These are phyloP conservation scores for Colletotrichum navitas DNA, from an alignment of 2,329 filamentous ascomycete species.

Conservation along the genomic window DNA sequence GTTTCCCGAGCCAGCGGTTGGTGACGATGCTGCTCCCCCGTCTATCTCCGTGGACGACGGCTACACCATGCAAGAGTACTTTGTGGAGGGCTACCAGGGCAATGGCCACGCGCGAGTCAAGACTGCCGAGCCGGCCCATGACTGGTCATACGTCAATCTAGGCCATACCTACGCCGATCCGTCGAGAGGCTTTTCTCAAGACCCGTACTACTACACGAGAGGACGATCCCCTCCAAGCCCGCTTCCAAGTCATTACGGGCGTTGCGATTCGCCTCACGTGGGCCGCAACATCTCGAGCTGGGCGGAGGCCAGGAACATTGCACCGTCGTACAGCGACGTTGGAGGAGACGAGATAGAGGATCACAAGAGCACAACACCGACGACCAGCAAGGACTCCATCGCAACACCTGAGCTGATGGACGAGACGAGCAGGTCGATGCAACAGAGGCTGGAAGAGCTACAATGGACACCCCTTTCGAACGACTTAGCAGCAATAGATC, in stretches of 20 bases:
- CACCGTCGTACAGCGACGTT: constrained; percentile 55
- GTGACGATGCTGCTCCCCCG: constrained; percentile 44
- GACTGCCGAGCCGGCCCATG: constrained; percentile 56
- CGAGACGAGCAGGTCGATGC: constrained; percentile 26
- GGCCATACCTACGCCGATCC: constrained; percentile 54
- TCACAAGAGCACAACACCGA: constrained; percentile 39
- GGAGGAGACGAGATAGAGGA: constrained; percentile 44
- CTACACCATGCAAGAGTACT: constrained; percentile 55
- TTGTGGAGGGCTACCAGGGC: constrained; percentile 52
- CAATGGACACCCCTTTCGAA: constrained; percentile 39
- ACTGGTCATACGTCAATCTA: constrained; percentile 58
- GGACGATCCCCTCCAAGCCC: constrained; percentile 68
- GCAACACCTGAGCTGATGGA: constrained; percentile 30
- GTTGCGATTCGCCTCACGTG: constrained; percentile 49
- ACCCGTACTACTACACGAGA: constrained; percentile 61
- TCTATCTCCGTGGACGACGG: constrained; percentile 58
- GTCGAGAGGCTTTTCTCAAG: constrained; percentile 53
- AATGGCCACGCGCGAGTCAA: constrained; percentile 54
- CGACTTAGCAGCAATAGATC: constrained; percentile 5
- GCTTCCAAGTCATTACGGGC: constrained; percentile 58
- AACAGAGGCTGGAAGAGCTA: constrained; percentile 36
- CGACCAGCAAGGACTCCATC: constrained; percentile 36
- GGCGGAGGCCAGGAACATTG: constrained; percentile 55
- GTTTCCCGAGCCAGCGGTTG: constrained; percentile 66
- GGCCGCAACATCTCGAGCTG: constrained; percentile 51